Conservation (phyloP, 305 asterid species). For the Fraxinus platypoda region DNA sequence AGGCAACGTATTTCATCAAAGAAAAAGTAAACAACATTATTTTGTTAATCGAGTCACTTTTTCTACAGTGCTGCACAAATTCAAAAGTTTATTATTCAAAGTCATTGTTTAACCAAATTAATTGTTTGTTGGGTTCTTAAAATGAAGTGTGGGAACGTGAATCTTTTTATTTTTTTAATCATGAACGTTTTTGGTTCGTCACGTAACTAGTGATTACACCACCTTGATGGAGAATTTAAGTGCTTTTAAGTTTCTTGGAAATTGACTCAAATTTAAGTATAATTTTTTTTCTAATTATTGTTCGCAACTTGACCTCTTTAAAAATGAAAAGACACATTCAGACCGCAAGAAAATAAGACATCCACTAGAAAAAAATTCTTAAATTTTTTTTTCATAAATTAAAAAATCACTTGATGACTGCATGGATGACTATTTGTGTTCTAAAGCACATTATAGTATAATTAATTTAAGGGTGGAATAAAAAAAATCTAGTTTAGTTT, state of each 20-base stretch:
- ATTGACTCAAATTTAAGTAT: slow-evolving; percentile 22
- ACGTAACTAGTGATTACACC: slow-evolving; percentile 18
- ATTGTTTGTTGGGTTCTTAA: not conserved
- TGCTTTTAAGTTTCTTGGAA: not conserved
- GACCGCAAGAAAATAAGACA: not conserved
- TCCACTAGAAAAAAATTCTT: too few species aligned
- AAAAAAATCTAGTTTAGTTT: not conserved
- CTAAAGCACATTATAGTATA: not conserved
- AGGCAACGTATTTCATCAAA: not conserved
- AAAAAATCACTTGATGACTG: slow-evolving; percentile 21
- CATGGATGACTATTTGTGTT: slow-evolving; percentile 22
- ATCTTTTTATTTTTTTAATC: not conserved
- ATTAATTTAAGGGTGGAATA: slow-evolving; percentile 3
- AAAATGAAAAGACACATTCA: not conserved
- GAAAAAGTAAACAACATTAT: too few species aligned
- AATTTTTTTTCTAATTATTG: not conserved
- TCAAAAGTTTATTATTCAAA: not conserved
- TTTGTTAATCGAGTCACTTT: not conserved
- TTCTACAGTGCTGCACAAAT: not conserved
- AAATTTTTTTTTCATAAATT: not conserved
- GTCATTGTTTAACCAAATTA: not conserved
- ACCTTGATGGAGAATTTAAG: slow-evolving; percentile 3
- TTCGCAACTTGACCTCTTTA: slow-evolving; percentile 11
- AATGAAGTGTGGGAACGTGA: not conserved
- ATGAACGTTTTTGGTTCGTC: slow-evolving; percentile 27